Percentiles rank a stretch among this genome's conserved stretches.
Conservation (phyloP, 768 basidiomycete species). For the Auriculariales sp. region DNA sequence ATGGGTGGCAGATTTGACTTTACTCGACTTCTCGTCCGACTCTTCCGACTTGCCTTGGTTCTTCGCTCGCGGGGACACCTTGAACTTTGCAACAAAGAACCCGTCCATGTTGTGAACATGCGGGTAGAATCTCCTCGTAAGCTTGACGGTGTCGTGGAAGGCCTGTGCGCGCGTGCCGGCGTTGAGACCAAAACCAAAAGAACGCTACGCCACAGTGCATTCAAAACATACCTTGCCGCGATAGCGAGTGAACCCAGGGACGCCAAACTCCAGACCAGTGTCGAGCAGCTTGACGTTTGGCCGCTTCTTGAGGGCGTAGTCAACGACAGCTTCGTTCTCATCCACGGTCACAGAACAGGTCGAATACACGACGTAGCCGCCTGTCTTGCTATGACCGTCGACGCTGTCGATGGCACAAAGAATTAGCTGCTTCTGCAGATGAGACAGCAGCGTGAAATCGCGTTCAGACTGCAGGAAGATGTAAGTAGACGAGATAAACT, state of each 20-base stretch:
- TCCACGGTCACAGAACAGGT: constrained; percentile 97
- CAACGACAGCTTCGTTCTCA: constrained; percentile 96
- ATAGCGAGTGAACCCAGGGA: constrained; percentile 80
- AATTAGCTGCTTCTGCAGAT: constrained; percentile 95
- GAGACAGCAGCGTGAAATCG: constrained; percentile 91
- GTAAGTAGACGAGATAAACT: not conserved
- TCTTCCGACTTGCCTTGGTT: constrained; percentile 16
- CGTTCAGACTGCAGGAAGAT: constrained; percentile 57
- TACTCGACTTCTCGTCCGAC: constrained; percentile 15
- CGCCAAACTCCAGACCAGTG: constrained; percentile 85
- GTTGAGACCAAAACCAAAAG: no score
- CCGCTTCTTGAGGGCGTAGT: constrained; percentile 91
- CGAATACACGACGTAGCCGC: constrained; percentile 92
- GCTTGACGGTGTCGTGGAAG: constrained; percentile 64
- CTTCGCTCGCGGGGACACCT: constrained; percentile 70
- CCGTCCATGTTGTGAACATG: constrained; percentile 99
- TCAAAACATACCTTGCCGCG: constrained; percentile 81
- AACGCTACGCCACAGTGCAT: no score
- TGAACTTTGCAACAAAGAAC: constrained; percentile 97
- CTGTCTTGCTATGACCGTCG: constrained; percentile 75
- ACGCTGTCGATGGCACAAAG: constrained; percentile 97
- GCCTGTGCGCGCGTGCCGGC: no score
- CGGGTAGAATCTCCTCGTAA: constrained; percentile 86
- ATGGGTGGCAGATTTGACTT: constrained; percentile 19
- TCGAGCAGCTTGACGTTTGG: constrained; percentile 87